Conservation (phyloP, 148 eudicot species). For the Heliosperma pusillum region DNA sequence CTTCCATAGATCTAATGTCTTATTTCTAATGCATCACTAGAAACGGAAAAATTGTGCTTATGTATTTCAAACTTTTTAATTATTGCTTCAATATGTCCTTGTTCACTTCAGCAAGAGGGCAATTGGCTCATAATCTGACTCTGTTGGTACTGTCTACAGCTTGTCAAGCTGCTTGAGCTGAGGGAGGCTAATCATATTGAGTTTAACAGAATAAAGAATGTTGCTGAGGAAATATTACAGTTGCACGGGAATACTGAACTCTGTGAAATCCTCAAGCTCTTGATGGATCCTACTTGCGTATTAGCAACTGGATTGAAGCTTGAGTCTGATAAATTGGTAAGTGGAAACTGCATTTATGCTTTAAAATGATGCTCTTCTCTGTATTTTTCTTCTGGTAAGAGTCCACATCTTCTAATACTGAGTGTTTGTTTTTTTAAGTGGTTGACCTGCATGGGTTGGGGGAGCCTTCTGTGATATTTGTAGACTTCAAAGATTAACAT, state of each 20-base stretch:
- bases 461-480: not conserved
- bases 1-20: no score
- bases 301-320: slow-evolving; percentile 88
- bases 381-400: not conserved
- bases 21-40: no score
- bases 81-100: not conserved
- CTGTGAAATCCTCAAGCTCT: slow-evolving; percentile 52
- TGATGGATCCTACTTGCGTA: slow-evolving; percentile 92
- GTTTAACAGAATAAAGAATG: slow-evolving; percentile 81
- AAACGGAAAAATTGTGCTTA: no score
- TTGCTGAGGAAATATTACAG: slow-evolving; percentile 70
- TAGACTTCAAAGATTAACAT: not conserved
- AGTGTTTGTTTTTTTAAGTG: not conserved
- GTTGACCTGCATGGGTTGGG: not conserved
- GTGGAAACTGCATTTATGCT: slow-evolving; percentile 27
- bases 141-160: slow-evolving; percentile 48
- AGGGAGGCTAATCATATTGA: slow-evolving; percentile 97
- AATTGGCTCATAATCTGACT: slow-evolving; percentile 1
- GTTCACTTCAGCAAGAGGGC: slow-evolving; percentile 2
- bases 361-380: not conserved
- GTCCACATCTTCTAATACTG: not conserved
- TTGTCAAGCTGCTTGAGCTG: slow-evolving; percentile 93
- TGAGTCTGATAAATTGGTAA: slow-evolving; percentile 71
- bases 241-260: slow-evolving; percentile 67
- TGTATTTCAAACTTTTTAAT: no score